Evolutionary conservation across 2,329 filamentous ascomycete genomes (phyloP).

Genomic region (Bipolaris sorokiniana): DNA sequence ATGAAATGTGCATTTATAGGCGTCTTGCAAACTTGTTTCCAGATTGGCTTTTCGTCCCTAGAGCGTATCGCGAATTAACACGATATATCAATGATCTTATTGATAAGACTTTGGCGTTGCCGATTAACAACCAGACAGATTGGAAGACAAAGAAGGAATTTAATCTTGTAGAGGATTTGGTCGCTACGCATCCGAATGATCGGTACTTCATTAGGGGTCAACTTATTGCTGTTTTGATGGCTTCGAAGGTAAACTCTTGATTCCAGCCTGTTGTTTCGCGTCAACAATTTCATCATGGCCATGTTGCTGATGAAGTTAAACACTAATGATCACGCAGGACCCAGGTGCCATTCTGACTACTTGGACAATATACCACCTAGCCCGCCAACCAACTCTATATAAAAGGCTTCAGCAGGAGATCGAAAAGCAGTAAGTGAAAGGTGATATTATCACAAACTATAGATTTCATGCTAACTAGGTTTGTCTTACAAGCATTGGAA

Average conservation of each 20-base stretch:
- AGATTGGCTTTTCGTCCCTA: constrained; percentile 5
- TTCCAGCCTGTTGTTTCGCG: not conserved
- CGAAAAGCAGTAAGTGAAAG: constrained; percentile 1
- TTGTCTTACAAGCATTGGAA: constrained; percentile 1
- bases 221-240: constrained; percentile 10
- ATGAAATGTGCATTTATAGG: not conserved
- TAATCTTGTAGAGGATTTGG: constrained; percentile 7
- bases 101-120: constrained; percentile 7
- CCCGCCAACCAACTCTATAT: constrained; percentile 1
- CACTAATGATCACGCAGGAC: not conserved
- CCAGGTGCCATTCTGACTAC: constrained; percentile 9
- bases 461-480: not conserved
- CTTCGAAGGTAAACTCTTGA: not conserved
- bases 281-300: no score
- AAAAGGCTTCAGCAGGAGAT: constrained; percentile 6
- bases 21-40: constrained; percentile 11
- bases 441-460: not conserved
- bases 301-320: not conserved
- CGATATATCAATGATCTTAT: constrained; percentile 5
- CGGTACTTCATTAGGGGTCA: constrained; percentile 9
- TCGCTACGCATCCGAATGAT: constrained; percentile 7
- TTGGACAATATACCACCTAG: constrained; percentile 11
- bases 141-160: constrained; percentile 8
- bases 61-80: constrained; percentile 7
- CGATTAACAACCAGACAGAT: constrained; percentile 9